Percentiles rank a stretch among this genome's conserved stretches.
These are phyloP conservation scores for Ceratobasidium sp. DNA, from an alignment of 1,284 basidiomycete species.

Conservation along the genomic window DNA sequence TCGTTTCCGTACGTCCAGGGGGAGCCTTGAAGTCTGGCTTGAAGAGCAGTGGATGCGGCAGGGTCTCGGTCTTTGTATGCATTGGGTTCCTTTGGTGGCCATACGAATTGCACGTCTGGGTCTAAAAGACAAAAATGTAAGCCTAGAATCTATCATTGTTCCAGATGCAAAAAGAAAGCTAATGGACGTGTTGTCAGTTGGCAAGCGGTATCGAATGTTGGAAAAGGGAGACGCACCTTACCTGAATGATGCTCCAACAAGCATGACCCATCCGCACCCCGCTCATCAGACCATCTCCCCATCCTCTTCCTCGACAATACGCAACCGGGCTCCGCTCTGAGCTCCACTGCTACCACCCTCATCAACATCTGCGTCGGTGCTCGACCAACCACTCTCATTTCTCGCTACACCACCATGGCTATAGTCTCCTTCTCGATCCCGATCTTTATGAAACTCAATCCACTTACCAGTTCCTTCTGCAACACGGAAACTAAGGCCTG, in stretches of 20 bases:
- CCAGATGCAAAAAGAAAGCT: constrained; percentile 21
- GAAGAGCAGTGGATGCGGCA: constrained; percentile 43
- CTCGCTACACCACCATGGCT: constrained; percentile 21
- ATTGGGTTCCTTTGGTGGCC: constrained; percentile 61
- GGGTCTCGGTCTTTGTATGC: constrained; percentile 47
- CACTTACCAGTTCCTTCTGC: constrained; percentile 82
- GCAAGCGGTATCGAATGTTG: constrained; percentile 3
- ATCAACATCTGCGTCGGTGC: constrained; percentile 39
- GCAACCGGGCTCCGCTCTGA: constrained; percentile 31
- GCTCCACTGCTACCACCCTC: constrained; percentile 25
- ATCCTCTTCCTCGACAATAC: constrained; percentile 35
- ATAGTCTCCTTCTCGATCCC: constrained; percentile 30
- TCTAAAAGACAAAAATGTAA: constrained; percentile 50
- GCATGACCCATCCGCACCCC: constrained; percentile 30
- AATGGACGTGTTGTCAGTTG: constrained; percentile 27
- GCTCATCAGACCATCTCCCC: constrained; percentile 37
- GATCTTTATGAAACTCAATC: constrained; percentile 60
- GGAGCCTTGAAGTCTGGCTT: constrained; percentile 47
- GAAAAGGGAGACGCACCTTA: constrained; percentile 23
- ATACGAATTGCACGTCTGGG: constrained; percentile 56
- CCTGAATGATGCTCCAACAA: constrained; percentile 34
- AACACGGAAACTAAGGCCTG: constrained; percentile 81
- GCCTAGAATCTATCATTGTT: not conserved
- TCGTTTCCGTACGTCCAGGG: constrained; percentile 61
- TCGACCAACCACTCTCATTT: constrained; percentile 34